Evolutionary conservation across 2,329 filamentous ascomycete genomes (phyloP).

Genomic region (Ascochyta fabae): DNA sequence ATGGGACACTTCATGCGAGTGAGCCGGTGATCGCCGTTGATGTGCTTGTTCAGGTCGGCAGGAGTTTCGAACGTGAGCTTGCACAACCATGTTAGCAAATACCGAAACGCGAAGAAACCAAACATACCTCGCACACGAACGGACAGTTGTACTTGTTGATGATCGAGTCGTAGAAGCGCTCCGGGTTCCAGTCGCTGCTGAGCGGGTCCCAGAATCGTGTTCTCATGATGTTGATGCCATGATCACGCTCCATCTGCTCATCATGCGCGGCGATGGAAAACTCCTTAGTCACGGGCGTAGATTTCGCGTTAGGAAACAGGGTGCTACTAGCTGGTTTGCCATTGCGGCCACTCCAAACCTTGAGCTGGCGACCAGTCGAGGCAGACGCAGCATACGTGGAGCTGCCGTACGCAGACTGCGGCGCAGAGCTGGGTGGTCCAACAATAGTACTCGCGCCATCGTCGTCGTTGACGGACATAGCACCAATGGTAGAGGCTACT

Average conservation of each 20-base stretch:
- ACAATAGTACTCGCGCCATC: conserved; percentile 19
- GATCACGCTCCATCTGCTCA: conserved; percentile 30
- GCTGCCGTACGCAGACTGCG: not conserved
- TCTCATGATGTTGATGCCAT: conserved; percentile 50
- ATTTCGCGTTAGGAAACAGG: conserved; percentile 48
- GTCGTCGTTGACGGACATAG: conserved; percentile 25
- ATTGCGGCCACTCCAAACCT: conserved; percentile 30
- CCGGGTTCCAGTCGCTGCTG: conserved; percentile 56
- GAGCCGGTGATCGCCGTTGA: conserved; percentile 46
- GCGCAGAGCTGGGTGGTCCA: conserved; percentile 1
- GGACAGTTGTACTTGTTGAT: conserved; percentile 62
- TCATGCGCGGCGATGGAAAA: conserved; percentile 41
- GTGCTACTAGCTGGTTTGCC: conserved; percentile 30
- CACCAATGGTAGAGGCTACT: conserved; percentile 17
- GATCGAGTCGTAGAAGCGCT: conserved; percentile 55
- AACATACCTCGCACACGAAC: conserved; percentile 55
- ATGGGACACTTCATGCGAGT: conserved; percentile 47
- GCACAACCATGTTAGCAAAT: conserved; percentile 29
- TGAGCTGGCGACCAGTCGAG: conserved; percentile 21
- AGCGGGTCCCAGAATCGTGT: conserved; percentile 58
- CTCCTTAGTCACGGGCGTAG: conserved; percentile 35
- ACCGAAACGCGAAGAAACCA: too few species aligned
- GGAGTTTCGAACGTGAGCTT: conserved; percentile 36
- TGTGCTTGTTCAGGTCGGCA: conserved; percentile 45
- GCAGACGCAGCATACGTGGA: conserved; percentile 2